Base-by-base conservation (phyloP, 768 basidiomycete genomes). In the Scleroderma citrinum region DNA sequence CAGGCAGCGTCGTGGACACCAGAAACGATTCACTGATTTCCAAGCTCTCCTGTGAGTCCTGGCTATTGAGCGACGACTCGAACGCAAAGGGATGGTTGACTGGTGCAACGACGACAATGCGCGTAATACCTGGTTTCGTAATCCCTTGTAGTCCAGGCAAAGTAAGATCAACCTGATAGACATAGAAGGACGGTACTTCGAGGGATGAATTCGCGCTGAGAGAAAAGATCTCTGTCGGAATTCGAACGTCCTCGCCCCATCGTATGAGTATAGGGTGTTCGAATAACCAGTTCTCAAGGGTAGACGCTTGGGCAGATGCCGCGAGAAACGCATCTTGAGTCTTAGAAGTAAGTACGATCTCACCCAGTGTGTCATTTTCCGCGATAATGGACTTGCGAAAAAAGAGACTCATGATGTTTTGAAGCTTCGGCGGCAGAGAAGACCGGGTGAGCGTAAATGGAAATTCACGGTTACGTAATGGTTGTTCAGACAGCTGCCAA, bases 21-120 rank as follows among this genome's bases (percentile, higher is more conserved):
- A 90, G 72, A 63, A 91, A 91, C 16, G 67, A 75, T 58, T 89
- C 83, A 56, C 77, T 78, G 46, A 91, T 91, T 64, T 89, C 87
- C 41, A 88, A 62, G 16, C 54, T 60, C 29, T 82, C 80, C 8
- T 44, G 43, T 26, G 58, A 56, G 54, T 54, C 57, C 20, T 44
- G 51, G 14, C 59, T 57, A 19, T 66, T 55, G n/a, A 30, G 11
- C 5, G 16, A 7, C 21, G 1, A 19, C 14, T 52, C 43, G 38
- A 13, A 13, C 32, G 21, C 51, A 29, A 46, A 50, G 47, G 51
- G 48, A 47, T 20, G 23, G 46, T 52, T 21, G 26, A 66, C 56
- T 19, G 62, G 61, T 21, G 68, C 66, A 1, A 76, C 65, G 13
- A 85, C 59, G 44, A 83, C 68, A 44, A 91, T 65, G 40, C 66